Conservation (phyloP, 495 filamentous ascomycete species). For the Venustampulla echinocandica region DNA sequence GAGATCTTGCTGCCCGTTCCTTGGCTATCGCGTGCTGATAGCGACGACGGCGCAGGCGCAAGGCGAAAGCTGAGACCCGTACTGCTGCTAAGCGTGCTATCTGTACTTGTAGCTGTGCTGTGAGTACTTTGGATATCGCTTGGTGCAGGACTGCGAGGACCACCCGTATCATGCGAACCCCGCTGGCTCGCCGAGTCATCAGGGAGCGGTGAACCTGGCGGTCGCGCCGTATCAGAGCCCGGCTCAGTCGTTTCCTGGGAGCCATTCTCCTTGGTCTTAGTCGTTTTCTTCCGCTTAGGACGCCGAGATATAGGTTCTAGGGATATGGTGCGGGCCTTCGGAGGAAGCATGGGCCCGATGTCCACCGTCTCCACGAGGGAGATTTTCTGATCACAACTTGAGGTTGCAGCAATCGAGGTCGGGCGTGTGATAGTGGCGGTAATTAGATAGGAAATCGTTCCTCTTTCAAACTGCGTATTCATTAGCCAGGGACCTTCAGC, state of each 20-base stretch:
- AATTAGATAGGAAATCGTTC: constrained; percentile 84
- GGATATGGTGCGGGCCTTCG: constrained; percentile 65
- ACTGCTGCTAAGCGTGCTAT: constrained; percentile 51
- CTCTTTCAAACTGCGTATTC: constrained; percentile 73
- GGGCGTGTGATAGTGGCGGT: constrained; percentile 85
- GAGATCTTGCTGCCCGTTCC: constrained; percentile 13
- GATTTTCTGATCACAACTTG: constrained; percentile 70
- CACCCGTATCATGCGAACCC: constrained; percentile 11
- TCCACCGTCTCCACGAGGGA: constrained; percentile 66
- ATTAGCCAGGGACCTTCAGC: constrained; percentile 17
- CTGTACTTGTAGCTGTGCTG: constrained; percentile 52
- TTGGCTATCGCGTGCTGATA: constrained; percentile 12
- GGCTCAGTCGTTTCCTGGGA: constrained; percentile 9
- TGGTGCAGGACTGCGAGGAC: constrained; percentile 43
- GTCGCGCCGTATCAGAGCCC: constrained; percentile 4
- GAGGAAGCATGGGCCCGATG: constrained; percentile 46
- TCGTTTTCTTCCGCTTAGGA: constrained; percentile 20
- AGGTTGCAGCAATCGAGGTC: constrained; percentile 72
- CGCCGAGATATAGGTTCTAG: constrained; percentile 57
- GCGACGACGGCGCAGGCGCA: constrained; percentile 18
- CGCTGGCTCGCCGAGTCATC: constrained; percentile 23
- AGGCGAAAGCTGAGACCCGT: constrained; percentile 43
- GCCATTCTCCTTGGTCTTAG: constrained; percentile 10
- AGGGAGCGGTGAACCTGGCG: constrained; percentile 13
- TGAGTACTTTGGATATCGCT: constrained; percentile 41